A percentile compares a stretch with the other conserved stretches of the same genome.
These are phyloP conservation scores for Xylaria arbuscula DNA, from an alignment of 2,329 filamentous ascomycete species.

Conservation along the genomic window DNA sequence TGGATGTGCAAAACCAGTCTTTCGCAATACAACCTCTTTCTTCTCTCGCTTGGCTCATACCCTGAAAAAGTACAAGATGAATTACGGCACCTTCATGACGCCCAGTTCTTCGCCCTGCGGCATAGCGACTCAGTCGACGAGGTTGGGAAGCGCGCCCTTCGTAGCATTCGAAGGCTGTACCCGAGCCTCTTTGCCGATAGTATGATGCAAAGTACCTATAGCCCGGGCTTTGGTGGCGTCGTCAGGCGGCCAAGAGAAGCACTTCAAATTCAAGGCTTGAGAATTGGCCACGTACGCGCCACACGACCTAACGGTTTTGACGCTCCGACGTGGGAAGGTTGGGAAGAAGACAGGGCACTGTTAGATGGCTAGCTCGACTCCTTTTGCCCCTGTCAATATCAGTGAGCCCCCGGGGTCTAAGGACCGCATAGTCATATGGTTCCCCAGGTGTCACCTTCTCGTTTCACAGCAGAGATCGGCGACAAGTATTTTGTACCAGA, in stretches of 20 bases:
- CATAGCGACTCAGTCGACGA: constrained; percentile 70
- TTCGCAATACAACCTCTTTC: constrained; percentile 53
- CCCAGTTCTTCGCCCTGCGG: constrained; percentile 64
- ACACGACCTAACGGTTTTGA: constrained; percentile 67
- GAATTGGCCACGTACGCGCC: constrained; percentile 57
- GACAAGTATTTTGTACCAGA: constrained; percentile 11
- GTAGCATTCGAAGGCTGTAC: constrained; percentile 59
- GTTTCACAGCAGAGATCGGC: constrained; percentile 35
- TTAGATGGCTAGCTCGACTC: constrained; percentile 30
- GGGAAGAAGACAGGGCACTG: constrained; percentile 55
- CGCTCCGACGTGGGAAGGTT: constrained; percentile 66
- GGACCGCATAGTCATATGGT: constrained; percentile 22
- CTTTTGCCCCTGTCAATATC: constrained; percentile 22
- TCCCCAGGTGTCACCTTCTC: constrained; percentile 9
- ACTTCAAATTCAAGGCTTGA: constrained; percentile 57
- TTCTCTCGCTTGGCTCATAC: constrained; percentile 59
- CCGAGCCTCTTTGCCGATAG: constrained; percentile 48
- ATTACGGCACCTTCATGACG: constrained; percentile 60
- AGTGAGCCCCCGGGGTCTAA: constrained; percentile 18
- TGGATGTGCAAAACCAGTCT: constrained; percentile 52
- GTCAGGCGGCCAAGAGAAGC: constrained; percentile 59
- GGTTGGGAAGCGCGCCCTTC: constrained; percentile 65
- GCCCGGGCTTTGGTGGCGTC: constrained; percentile 52
- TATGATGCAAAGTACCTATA: constrained; percentile 49
- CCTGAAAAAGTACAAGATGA: constrained; percentile 58